A percentile compares a stretch with the other conserved stretches of the same genome.
Evolutionary conservation across 2,329 filamentous ascomycete genomes (phyloP).

Genomic region (Ophiosphaerella narmari): DNA sequence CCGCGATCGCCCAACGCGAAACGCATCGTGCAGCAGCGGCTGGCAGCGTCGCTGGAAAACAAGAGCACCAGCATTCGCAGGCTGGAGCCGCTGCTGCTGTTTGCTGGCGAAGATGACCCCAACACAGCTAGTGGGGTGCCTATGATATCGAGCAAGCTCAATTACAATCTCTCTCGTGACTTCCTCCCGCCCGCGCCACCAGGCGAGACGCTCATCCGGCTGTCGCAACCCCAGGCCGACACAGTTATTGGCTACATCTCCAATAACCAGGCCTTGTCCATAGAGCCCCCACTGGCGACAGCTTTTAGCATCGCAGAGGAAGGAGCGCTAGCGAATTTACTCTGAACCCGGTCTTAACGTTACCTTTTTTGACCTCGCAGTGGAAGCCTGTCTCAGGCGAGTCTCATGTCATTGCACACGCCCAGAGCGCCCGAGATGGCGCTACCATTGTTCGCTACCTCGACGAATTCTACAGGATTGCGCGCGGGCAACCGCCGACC

Average conservation of each 20-base stretch:
- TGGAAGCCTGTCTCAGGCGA: constrained; percentile 6
- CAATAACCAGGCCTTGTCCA: constrained; percentile 2
- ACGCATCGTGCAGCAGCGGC: constrained; percentile 11
- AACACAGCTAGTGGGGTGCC: constrained; percentile 3
- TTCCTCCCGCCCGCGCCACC: constrained; percentile 5
- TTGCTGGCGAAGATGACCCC: constrained; percentile 12
- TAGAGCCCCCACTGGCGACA: constrained; percentile 4
- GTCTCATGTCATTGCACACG: constrained; percentile 4
- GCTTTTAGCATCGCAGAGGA: constrained; percentile 8
- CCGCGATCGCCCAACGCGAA: constrained; percentile 10
- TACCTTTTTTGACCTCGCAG: constrained; percentile 5
- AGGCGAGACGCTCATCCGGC: constrained; percentile 2
- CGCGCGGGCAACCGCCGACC: constrained; percentile 2
- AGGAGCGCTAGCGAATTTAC: constrained; percentile 8
- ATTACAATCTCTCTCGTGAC: constrained; percentile 4
- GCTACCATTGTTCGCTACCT: constrained; percentile 10
- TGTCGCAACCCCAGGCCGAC: constrained; percentile 9
- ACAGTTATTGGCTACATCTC: constrained; percentile 12
- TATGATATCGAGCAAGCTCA: constrained; percentile 9
- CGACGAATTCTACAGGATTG: constrained; percentile 9
- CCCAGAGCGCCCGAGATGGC: constrained; percentile 6
- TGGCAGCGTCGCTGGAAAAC: constrained; percentile 10
- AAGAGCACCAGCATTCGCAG: constrained; percentile 10
- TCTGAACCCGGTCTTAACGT: constrained; percentile 4
- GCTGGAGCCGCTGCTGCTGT: constrained; percentile 10